phyloP scores from a whole-genome alignment of 2,329 filamentous ascomycete species.

The Eurotiales sp. region DNA sequence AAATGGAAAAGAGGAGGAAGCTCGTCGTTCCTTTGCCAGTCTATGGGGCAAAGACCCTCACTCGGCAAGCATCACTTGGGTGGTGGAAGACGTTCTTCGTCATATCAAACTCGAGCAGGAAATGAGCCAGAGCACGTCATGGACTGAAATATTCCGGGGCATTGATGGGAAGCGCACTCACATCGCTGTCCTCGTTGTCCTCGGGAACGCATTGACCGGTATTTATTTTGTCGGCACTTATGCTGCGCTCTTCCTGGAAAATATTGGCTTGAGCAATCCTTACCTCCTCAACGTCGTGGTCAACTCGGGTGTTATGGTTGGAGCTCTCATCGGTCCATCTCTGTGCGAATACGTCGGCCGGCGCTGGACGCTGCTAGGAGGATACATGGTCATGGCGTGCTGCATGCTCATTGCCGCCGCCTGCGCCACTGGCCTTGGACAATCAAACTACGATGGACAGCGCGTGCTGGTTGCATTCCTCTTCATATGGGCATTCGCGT shows the following conservation, averaged over 20 bases:
- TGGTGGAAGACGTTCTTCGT: slow-evolving; percentile 23
- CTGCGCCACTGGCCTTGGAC: slow-evolving; percentile 20
- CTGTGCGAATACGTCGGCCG: slow-evolving; percentile 23
- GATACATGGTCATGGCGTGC: slow-evolving; percentile 21
- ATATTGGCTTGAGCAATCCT: slow-evolving; percentile 22
- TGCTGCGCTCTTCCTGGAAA: slow-evolving; percentile 46
- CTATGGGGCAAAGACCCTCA: slow-evolving; percentile 20
- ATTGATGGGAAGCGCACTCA: slow-evolving; percentile 22
- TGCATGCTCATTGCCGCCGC: slow-evolving; percentile 23
- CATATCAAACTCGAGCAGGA: slow-evolving; percentile 24
- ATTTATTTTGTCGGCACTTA: slow-evolving; percentile 47
- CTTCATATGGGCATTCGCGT: slow-evolving; percentile 25
- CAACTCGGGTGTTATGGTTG: slow-evolving; percentile 19
- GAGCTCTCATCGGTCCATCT: slow-evolving; percentile 18
- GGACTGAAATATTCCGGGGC: slow-evolving; percentile 23
- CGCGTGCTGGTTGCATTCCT: slow-evolving; percentile 24
- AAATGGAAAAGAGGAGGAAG: slow-evolving; percentile 20
- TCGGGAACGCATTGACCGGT: slow-evolving; percentile 25
- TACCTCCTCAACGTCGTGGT: slow-evolving; percentile 23
- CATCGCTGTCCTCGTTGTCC: slow-evolving; percentile 22
- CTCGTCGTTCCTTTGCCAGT: slow-evolving; percentile 20
- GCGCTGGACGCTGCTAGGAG: slow-evolving; percentile 20
- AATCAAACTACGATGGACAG: slow-evolving; percentile 16
- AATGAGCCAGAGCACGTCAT: slow-evolving; percentile 15
- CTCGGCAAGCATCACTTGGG: slow-evolving; percentile 20